A percentile compares a stretch with the other conserved stretches of the same genome.
These are phyloP conservation scores for Pachyrhizus erosus DNA, from an alignment of 306 rosid species.

Conservation along the genomic window DNA sequence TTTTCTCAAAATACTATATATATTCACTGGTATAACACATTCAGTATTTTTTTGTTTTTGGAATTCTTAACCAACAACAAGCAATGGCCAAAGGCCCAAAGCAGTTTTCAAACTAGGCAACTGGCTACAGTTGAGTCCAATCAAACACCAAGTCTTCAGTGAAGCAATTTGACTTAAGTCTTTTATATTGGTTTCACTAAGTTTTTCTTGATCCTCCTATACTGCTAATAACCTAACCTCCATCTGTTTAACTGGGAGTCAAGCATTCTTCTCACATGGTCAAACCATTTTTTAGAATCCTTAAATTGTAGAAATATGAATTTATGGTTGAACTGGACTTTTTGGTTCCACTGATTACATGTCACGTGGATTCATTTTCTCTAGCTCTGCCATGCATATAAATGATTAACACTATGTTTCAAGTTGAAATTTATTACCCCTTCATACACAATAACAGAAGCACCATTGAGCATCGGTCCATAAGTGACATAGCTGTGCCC, in stretches of 20 bases:
- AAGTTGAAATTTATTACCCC: slow-evolving; percentile 71
- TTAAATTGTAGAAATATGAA: slow-evolving; percentile 30
- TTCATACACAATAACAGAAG: slow-evolving; percentile 73
- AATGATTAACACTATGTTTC: slow-evolving; percentile 32
- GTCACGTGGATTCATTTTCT: slow-evolving; percentile 31
- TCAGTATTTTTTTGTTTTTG: neutral
- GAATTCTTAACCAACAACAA: slow-evolving; percentile 25
- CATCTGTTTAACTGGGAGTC: neutral
- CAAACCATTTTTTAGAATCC: slow-evolving; percentile 1
- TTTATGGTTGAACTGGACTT: slow-evolving; percentile 17
- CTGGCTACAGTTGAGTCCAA: neutral
- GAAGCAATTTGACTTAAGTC: neutral
- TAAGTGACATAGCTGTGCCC: slow-evolving; percentile 99
- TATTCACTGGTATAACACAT: slow-evolving; percentile 17
- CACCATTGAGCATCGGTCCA: slow-evolving; percentile 96
- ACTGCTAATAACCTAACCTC: neutral
- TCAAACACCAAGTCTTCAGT: neutral
- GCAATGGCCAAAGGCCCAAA: neutral
- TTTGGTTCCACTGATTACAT: slow-evolving; percentile 15
- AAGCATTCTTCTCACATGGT: neutral
- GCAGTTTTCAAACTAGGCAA: neutral
- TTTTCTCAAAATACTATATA: slow-evolving; percentile 24
- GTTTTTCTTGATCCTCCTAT: slow-evolving; percentile 15
- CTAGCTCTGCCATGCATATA: slow-evolving; percentile 10
- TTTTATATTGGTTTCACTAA: neutral